These are phyloP conservation scores for Chrysosporium queenslandicum DNA, from an alignment of 2,329 filamentous ascomycete genomes.

Conservation along the genomic window DNA sequence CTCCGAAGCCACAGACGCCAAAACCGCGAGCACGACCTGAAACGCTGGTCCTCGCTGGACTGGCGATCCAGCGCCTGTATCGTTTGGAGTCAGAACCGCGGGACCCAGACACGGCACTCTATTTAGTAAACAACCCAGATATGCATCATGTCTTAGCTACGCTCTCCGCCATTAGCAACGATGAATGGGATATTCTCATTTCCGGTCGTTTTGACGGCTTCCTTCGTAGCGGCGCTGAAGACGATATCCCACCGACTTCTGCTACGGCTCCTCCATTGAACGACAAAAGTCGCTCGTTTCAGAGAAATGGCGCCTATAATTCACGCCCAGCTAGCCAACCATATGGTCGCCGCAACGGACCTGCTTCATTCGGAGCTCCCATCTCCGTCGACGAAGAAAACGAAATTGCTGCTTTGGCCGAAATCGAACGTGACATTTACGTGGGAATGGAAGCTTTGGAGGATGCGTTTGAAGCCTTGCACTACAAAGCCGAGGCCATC, in stretches of 20 bases:
- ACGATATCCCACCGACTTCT: conserved; percentile 26
- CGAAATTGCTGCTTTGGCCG: conserved; percentile 78
- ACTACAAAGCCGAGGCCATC: conserved; percentile 71
- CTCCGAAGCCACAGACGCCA: conserved; percentile 54
- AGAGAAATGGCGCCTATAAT: conserved; percentile 26
- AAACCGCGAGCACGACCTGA: conserved; percentile 56
- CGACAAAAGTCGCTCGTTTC: conserved; percentile 25
- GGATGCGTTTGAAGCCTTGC: conserved; percentile 86
- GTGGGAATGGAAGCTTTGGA: conserved; percentile 88
- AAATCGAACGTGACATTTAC: conserved; percentile 89
- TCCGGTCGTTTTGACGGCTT: conserved; percentile 95
- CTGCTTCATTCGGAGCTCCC: conserved; percentile 53
- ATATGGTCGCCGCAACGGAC: conserved; percentile 30
- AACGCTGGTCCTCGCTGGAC: conserved; percentile 62
- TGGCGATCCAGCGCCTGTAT: conserved; percentile 77
- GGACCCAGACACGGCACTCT: conserved; percentile 77
- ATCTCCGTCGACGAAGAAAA: conserved; percentile 91
- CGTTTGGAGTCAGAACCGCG: conserved; percentile 62
- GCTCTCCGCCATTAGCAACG: conserved; percentile 72
- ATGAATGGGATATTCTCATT: conserved; percentile 94
- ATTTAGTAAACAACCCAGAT: conserved; percentile 68
- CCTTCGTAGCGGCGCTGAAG: conserved; percentile 81
- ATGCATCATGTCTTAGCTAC: conserved; percentile 82
- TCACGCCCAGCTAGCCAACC: conserved; percentile 34
- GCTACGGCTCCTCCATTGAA: conserved; percentile 21